Conservation (phyloP, 495 filamentous ascomycete species). For the Bacidia rubella region DNA sequence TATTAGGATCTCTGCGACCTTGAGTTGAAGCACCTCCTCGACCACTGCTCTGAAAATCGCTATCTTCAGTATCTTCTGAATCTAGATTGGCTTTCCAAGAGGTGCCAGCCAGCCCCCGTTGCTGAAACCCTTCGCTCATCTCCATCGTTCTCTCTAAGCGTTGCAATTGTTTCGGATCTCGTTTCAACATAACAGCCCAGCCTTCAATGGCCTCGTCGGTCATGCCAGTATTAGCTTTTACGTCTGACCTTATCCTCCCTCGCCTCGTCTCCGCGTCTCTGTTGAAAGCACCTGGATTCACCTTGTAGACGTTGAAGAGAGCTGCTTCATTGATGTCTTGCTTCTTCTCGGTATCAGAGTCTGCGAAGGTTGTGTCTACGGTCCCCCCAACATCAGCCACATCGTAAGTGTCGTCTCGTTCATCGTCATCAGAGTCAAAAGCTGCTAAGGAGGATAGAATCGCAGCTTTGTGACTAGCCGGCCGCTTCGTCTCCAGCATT, state of each 20-base stretch:
- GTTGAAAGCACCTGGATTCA: conserved; percentile 47
- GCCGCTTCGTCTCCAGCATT: conserved; percentile 36
- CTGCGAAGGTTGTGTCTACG: conserved; percentile 41
- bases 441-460: conserved; percentile 83
- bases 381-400: conserved; percentile 79
- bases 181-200: conserved; percentile 71
- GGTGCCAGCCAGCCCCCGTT: conserved; percentile 41
- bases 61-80: conserved; percentile 26
- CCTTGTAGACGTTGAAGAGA: conserved; percentile 56
- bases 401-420: conserved; percentile 96
- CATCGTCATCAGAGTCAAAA: conserved; percentile 91
- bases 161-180: conserved; percentile 52
- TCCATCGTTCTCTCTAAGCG: conserved; percentile 54
- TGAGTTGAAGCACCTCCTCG: conserved; percentile 33
- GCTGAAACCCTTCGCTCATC: conserved; percentile 45
- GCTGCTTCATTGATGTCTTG: conserved; percentile 28
- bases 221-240: conserved; percentile 71
- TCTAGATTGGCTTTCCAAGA: conserved; percentile 24
- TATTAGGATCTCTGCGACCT: conserved; percentile 40
- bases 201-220: conserved; percentile 92
- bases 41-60: conserved; percentile 28
- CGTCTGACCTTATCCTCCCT: conserved; percentile 39
- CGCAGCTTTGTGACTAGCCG: conserved; percentile 63
- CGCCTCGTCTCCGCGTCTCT: conserved; percentile 56
- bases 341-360: conserved; percentile 25